Percentiles rank a stretch among this genome's conserved stretches.
These are phyloP conservation scores for Chondrostereum purpureum DNA, from an alignment of 1,284 basidiomycete species.

Conservation along the genomic window DNA sequence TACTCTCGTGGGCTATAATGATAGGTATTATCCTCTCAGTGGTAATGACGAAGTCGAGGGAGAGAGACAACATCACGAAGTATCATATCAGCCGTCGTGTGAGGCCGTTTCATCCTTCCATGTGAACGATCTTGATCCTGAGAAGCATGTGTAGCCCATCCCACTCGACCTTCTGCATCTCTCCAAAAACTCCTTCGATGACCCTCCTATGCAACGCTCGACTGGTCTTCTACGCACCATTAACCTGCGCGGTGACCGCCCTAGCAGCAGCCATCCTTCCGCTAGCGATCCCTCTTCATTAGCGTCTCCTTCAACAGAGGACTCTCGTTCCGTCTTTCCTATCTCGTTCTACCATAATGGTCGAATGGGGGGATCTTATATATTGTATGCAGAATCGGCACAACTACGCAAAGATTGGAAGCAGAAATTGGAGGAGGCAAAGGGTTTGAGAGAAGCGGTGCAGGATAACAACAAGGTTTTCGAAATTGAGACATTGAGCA, in stretches of 20 bases:
- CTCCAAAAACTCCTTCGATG: conserved; percentile 66
- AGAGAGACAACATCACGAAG: conserved; percentile 66
- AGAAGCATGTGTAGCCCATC: too few species aligned
- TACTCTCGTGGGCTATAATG: background rate
- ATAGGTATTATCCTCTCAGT: conserved; percentile 41
- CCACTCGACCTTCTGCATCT: conserved; percentile 82
- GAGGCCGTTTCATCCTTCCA: too few species aligned
- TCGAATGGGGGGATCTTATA: conserved; percentile 74
- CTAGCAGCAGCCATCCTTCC: background rate
- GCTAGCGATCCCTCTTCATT: background rate
- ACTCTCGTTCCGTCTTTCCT: conserved; percentile 72
- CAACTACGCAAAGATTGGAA: conserved; percentile 83
- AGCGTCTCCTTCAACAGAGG: conserved; percentile 40
- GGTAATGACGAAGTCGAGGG: conserved; percentile 80
- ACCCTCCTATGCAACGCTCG: conserved; percentile 61
- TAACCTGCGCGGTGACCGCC: conserved; percentile 22
- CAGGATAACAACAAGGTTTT: conserved; percentile 92
- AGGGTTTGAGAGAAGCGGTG: conserved; percentile 77
- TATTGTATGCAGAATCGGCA: conserved; percentile 79
- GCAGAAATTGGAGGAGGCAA: conserved; percentile 82
- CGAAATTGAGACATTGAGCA: conserved; percentile 80
- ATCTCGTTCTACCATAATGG: conserved; percentile 84
- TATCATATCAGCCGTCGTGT: conserved; percentile 79
- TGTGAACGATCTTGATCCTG: conserved; percentile 9
- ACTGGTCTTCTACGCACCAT: conserved; percentile 52